Base-by-base conservation (phyloP, 352 stramenopile species). In the Globisporangium takayamanum region DNA sequence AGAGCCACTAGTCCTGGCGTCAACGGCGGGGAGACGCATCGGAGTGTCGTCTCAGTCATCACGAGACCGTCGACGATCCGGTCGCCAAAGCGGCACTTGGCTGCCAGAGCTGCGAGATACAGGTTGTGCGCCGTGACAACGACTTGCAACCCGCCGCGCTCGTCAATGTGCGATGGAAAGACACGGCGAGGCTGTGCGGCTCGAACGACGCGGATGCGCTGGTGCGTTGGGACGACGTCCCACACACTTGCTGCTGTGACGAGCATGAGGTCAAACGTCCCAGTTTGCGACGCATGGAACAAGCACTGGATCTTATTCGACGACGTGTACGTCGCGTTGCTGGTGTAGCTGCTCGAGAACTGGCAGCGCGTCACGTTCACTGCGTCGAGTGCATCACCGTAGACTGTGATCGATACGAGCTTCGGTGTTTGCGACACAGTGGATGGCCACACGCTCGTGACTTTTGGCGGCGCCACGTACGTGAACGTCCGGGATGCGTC, bases 11-110 rank as follows among this genome's bases (percentile, higher is more conserved):
- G 33, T 10, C 72, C 74, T 2, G 72, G 74, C 15, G 54, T 30
- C 18, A 69, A 62, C 41, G 47, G 41, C 1, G 73, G 71, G 10
- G 73, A 56, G 11, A 62, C 53, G 33, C 76, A 86, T 5, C 53
- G 65, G 39, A 86, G 33, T 57, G 66, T 57, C 33, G 47, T 63
- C 11, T 45, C 22, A 7, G 71, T 72, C 50, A 82, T 10, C 11
- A 60, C 28, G 8, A 83, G 28, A 1, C 51, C 77, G 0, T 72
- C 53, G 1, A 73, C 67, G 2, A 62, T 5, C 0, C 11, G 50
- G 28, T 50, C 57, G 11, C 63, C 71, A 71, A 85, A 84, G 18
- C 62, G 57, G 55, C 76, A 86, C 5, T 62, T 62, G 50, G 79
- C 25, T 2, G 66, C 66, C 37, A 66, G 64, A 28, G 59, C 52